Evolutionary conservation across 768 basidiomycete species (phyloP).

Genomic region (Pulveroboletus sp.): DNA sequence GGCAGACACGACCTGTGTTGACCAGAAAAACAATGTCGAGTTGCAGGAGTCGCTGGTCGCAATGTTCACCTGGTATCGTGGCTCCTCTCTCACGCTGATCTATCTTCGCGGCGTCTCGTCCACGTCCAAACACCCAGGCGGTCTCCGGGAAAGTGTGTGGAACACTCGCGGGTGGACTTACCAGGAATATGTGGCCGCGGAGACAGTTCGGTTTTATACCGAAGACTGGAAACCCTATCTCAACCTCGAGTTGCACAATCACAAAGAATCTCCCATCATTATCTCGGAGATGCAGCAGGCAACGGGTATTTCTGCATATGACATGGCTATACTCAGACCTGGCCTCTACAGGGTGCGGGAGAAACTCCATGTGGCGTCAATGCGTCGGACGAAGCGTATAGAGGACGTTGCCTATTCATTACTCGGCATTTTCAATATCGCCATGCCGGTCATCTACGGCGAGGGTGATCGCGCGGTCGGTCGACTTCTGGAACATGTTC

Average conservation of each 20-base stretch:
- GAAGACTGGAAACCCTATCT: neutral
- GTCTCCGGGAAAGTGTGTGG: neutral
- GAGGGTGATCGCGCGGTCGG: no score
- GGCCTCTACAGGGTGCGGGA: slow-evolving; percentile 14
- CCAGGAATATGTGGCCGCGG: neutral
- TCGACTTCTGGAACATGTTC: no score
- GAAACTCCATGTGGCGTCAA: slow-evolving; percentile 15
- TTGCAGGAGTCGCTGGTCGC: slow-evolving; percentile 5
- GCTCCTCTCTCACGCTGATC: neutral
- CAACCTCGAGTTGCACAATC: neutral
- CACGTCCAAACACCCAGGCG: neutral
- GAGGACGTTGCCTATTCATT: slow-evolving; percentile 11
- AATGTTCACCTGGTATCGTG: slow-evolving; percentile 8
- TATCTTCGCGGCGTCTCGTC: slow-evolving; percentile 2
- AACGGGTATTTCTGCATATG: neutral
- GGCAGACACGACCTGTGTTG: slow-evolving; percentile 4
- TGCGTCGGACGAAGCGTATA: slow-evolving; percentile 1
- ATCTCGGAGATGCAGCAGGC: slow-evolving; percentile 9
- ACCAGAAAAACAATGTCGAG: neutral
- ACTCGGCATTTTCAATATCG: no score
- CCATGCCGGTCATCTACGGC: no score
- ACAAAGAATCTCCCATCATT: neutral
- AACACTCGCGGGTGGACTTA: slow-evolving; percentile 4
- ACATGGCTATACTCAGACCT: neutral
- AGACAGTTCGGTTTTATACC: neutral